Conservation (phyloP, 495 filamentous ascomycete species). For the Xylaria longipes region DNA sequence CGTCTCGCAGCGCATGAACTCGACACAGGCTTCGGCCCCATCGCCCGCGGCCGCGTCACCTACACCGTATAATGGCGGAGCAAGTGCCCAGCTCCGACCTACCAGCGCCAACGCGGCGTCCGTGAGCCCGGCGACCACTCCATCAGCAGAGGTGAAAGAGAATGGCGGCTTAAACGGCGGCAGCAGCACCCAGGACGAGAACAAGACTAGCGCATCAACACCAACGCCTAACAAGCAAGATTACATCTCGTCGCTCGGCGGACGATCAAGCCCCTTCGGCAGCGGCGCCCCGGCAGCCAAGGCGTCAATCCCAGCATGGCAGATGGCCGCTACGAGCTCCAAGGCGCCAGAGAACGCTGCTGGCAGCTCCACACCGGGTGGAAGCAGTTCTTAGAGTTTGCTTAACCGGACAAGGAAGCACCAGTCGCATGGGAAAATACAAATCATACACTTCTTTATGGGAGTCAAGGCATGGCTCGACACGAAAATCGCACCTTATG, state of each 20-base stretch:
- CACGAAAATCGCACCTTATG: neutral
- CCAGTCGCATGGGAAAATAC: neutral
- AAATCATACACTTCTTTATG: neutral
- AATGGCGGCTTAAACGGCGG: slow-evolving; percentile 28
- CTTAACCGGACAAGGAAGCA: neutral
- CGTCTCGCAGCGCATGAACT: slow-evolving; percentile 77
- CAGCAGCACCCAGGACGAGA: slow-evolving; percentile 29
- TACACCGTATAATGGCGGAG: slow-evolving; percentile 30
- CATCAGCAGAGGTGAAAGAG: slow-evolving; percentile 44
- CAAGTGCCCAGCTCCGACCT: slow-evolving; percentile 47
- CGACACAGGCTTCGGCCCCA: slow-evolving; percentile 39
- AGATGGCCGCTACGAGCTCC: slow-evolving; percentile 73
- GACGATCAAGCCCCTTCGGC: slow-evolving; percentile 47
- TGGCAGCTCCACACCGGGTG: slow-evolving; percentile 31
- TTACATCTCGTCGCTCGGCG: slow-evolving; percentile 38
- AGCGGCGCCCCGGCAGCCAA: slow-evolving; percentile 50
- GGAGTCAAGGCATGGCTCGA: neutral
- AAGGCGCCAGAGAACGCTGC: slow-evolving; percentile 37
- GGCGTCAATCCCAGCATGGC: slow-evolving; percentile 90
- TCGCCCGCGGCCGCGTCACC: slow-evolving; percentile 35
- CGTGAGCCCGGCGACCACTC: slow-evolving; percentile 34
- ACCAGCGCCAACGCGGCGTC: slow-evolving; percentile 43
- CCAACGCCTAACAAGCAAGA: slow-evolving; percentile 45
- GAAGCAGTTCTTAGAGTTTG: slow-evolving; percentile 31
- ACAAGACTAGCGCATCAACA: slow-evolving; percentile 40